A percentile compares a stretch with the other conserved stretches of the same genome.
These are phyloP conservation scores for Helotiales sp. DNA, from an alignment of 2,329 filamentous ascomycete genomes.

Conservation along the genomic window DNA sequence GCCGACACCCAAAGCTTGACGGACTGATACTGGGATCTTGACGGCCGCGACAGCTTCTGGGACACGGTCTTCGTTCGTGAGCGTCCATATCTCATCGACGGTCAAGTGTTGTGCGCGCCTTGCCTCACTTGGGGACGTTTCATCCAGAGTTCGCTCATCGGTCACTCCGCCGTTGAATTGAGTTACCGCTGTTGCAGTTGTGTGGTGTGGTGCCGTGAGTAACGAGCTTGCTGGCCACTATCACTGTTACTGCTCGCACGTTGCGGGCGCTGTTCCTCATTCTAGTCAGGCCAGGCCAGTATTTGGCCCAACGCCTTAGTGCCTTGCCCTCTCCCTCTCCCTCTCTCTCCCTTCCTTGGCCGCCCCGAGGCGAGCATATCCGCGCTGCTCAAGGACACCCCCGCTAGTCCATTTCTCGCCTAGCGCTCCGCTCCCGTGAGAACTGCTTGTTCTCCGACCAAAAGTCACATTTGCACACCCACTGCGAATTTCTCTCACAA, in stretches of 20 bases:
- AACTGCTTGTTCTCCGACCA: not conserved
- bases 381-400: not conserved
- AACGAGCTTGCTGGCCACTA: not conserved
- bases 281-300: too few relatives aligned
- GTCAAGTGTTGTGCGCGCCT: not conserved
- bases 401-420: not conserved
- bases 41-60: not conserved
- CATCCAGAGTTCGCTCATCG: not conserved
- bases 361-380: not conserved
- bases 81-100: not conserved
- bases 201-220: not conserved
- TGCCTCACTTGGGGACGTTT: not conserved
- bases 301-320: too few relatives aligned
- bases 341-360: not conserved
- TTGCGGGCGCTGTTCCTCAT: too few relatives aligned
- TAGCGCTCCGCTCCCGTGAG: not conserved
- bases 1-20: constrained; percentile 6
- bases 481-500: constrained; percentile 5
- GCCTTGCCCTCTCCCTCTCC: too few relatives aligned
- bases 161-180: not conserved
- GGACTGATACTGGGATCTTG: not conserved
- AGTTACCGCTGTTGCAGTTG: not conserved
- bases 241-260: not conserved
- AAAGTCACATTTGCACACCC: constrained; percentile 9
- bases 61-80: too few relatives aligned